Percentiles rank a stretch among this genome's conserved stretches.
Conservation (phyloP, 495 filamentous ascomycete genomes). For the Entonaema liquescens region DNA sequence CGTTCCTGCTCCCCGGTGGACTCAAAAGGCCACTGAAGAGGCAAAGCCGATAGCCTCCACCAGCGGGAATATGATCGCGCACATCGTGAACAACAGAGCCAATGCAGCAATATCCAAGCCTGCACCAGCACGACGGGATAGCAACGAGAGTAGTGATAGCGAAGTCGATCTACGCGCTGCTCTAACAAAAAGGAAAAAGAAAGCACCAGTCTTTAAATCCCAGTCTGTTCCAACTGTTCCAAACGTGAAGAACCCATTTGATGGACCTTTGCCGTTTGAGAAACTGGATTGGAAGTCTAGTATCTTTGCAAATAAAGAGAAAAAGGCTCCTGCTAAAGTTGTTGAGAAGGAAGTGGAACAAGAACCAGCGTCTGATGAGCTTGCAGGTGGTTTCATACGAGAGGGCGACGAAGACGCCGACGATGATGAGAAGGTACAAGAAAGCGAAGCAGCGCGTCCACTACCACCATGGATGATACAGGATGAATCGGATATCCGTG, state of each 20-base stretch:
- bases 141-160: slow-evolving; percentile 64
- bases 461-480: slow-evolving; percentile 87
- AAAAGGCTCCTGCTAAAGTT: slow-evolving; percentile 37
- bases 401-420: slow-evolving; percentile 36
- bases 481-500: slow-evolving; percentile 61
- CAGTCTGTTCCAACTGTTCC: slow-evolving; percentile 38
- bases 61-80: slow-evolving; percentile 66
- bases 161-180: slow-evolving; percentile 70
- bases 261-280: slow-evolving; percentile 89
- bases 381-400: slow-evolving; percentile 75
- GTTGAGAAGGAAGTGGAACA: slow-evolving; percentile 37
- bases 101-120: slow-evolving; percentile 60
- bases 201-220: slow-evolving; percentile 25
- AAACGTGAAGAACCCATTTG: slow-evolving; percentile 65
- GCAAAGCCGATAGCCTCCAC: slow-evolving; percentile 61
- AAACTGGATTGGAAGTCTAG: slow-evolving; percentile 74
- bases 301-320: slow-evolving; percentile 62
- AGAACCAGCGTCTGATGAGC: slow-evolving; percentile 51
- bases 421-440: slow-evolving; percentile 45
- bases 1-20: slow-evolving; percentile 59
- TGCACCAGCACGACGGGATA: slow-evolving; percentile 51
- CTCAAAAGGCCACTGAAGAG: slow-evolving; percentile 62
- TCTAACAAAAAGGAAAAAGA: slow-evolving; percentile 59
- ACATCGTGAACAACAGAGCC: slow-evolving; percentile 69
- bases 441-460: slow-evolving; percentile 53